Percentiles rank a stretch among this genome's conserved stretches.
Evolutionary conservation across 1,284 basidiomycete genomes (phyloP).

Genomic region (Sparassis latifolia): DNA sequence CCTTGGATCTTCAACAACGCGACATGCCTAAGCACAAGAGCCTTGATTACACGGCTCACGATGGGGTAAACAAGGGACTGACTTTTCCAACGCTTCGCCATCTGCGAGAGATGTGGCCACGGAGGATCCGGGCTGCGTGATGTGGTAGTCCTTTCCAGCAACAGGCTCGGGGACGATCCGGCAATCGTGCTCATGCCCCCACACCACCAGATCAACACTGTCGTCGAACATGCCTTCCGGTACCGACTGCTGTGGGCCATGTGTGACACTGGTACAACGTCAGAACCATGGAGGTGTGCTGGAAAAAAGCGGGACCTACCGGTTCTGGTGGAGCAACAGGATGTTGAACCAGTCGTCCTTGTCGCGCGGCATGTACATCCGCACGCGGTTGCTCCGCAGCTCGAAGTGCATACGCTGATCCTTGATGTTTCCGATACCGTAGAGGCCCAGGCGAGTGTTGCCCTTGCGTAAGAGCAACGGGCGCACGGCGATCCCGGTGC

Average conservation of each 20-base stretch:
- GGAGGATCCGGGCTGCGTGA: conserved; percentile 92
- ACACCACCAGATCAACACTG: conserved; percentile 87
- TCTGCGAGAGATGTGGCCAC: conserved; percentile 92
- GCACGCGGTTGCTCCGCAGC: conserved; percentile 85
- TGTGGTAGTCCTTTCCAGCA: conserved; percentile 85
- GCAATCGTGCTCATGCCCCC: conserved; percentile 99
- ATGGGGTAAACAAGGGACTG: conserved; percentile 19
- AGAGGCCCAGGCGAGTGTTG: conserved; percentile 78
- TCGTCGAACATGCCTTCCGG: conserved; percentile 98
- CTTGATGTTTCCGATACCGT: conserved; percentile 96
- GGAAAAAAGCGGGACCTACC: conserved; percentile 42
- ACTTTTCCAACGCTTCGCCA: conserved; percentile 89
- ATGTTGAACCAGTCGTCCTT: conserved; percentile 95
- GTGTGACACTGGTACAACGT: conserved; percentile 69
- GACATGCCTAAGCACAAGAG: conserved; percentile 59
- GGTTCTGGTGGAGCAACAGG: conserved; percentile 91
- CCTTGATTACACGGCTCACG: neutral
- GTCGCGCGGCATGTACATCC: conserved; percentile 92
- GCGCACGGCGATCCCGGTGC: conserved; percentile 78
- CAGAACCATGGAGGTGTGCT: neutral
- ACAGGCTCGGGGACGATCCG: conserved; percentile 88
- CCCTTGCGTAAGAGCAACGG: conserved; percentile 92
- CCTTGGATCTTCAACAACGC: conserved; percentile 82
- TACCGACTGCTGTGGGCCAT: conserved; percentile 88
- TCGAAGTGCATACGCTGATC: conserved; percentile 97